These are phyloP conservation scores for Schwanniomyces pseudopolymorphus DNA, from an alignment of 805 yeast species.

Conservation along the genomic window DNA sequence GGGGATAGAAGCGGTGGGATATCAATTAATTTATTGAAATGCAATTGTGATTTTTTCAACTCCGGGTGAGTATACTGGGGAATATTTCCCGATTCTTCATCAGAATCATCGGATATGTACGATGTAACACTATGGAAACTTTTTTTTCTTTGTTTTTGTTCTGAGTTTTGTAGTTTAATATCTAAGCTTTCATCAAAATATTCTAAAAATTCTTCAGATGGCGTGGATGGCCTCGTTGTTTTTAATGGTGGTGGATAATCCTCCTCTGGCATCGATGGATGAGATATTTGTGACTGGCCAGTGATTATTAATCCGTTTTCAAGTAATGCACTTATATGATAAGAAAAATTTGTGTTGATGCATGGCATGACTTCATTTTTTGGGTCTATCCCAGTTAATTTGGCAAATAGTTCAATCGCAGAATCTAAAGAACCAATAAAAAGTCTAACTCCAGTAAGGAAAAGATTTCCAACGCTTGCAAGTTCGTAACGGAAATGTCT, in stretches of 20 bases:
- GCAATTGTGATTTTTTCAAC: constrained; percentile 68
- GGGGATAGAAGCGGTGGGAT: constrained; percentile 69
- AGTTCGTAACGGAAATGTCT: constrained; percentile 68
- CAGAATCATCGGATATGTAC: constrained; percentile 18
- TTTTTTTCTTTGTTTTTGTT: constrained; percentile 1
- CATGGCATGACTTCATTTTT: constrained; percentile 69
- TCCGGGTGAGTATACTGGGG: constrained; percentile 80
- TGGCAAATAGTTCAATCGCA: constrained; percentile 71
- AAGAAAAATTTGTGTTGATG: constrained; percentile 78
- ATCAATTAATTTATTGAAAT: constrained; percentile 59
- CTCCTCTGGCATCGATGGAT: constrained; percentile 51
- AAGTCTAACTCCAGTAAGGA: constrained; percentile 76
- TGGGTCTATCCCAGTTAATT: constrained; percentile 60
- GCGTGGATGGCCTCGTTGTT: constrained; percentile 23
- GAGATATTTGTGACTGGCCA: constrained; percentile 93
- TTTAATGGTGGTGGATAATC: constrained; percentile 27
- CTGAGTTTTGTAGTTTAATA: neutral
- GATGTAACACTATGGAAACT: neutral
- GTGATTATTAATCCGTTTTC: constrained; percentile 70
- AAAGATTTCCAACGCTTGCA: constrained; percentile 84
- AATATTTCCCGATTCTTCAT: constrained; percentile 57
- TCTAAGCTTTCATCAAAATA: constrained; percentile 3
- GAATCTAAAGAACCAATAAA: constrained; percentile 84
- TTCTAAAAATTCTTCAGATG: constrained; percentile 8
- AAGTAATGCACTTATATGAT: constrained; percentile 78